Conservation (phyloP, 2,329 filamentous ascomycete genomes). For the Gliomastix tumulicola region DNA sequence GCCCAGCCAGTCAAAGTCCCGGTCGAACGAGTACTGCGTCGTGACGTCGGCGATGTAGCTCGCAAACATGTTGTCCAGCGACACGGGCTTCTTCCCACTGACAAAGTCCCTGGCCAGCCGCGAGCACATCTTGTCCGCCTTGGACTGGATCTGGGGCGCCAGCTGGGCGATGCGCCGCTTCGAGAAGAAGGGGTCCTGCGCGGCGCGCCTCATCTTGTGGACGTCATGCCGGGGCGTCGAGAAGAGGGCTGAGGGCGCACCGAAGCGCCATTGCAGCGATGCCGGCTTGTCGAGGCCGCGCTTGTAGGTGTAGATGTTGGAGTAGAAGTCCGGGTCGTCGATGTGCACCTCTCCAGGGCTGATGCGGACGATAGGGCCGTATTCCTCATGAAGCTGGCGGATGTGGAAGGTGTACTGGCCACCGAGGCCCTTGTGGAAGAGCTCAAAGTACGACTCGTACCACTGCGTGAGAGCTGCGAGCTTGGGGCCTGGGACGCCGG, state of each 20-base stretch:
- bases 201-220: conserved; percentile 9
- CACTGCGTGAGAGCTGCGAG: conserved; percentile 5
- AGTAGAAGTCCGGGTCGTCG: conserved; percentile 15
- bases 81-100: no score
- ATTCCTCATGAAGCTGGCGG: conserved; percentile 3
- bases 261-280: background rate
- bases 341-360: conserved; percentile 14
- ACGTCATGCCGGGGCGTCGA: conserved; percentile 10
- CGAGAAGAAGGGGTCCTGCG: conserved; percentile 11
- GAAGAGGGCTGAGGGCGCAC: conserved; percentile 2
- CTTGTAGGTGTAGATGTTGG: conserved; percentile 10
- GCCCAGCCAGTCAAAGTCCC: no score
- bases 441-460: conserved; percentile 4
- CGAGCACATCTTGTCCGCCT: no score
- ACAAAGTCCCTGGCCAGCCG: no score
- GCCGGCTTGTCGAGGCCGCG: conserved; percentile 2
- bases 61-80: no score
- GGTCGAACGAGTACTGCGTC: no score
- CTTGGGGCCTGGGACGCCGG: conserved; percentile 8
- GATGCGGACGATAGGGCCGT: conserved; percentile 6
- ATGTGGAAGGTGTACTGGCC: conserved; percentile 3
- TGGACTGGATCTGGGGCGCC: no score
- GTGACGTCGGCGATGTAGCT: no score
- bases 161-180: no score
- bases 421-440: conserved; percentile 1